Base-by-base conservation (phyloP, 495 filamentous ascomycete species). In the Venustampulla echinocandica region DNA sequence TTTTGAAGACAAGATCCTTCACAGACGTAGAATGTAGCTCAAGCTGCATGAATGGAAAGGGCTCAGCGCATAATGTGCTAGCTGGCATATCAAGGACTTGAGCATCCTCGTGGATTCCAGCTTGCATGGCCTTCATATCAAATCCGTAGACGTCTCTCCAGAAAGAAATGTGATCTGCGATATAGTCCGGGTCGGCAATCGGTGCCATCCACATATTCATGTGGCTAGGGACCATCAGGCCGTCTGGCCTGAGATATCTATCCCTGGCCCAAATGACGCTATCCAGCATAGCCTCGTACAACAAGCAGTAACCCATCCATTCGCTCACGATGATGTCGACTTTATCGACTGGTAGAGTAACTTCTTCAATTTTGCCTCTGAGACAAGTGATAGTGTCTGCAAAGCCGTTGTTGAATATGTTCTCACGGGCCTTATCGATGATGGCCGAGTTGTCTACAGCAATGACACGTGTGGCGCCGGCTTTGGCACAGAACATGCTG, bases 91-190 rank as follows among this genome's bases (percentile, higher is more conserved):
- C 55, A 37, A 75, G 69, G 44, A 85, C 69, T 41, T 75, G 60
- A 3, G 75, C 76, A 42, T 82, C 79, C 19, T 82, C 76, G 45
- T 79, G 68, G 40, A 79, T 76, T 22, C 73, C 68, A 38, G 67
- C 61, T 44, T 73, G 67, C 75, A 98, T 85, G 17, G 89, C 87
- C 49, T 79, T 81, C 71, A 92, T 95, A 69, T 99, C 81, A 65
- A 99, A 99, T 44, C 92, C 92, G 65, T 95, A 99, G 10, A 99
- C 90, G 53, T 96, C 93, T 61, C 93, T 85, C 92, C 92, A 99
- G 74, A 93, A 96, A 57, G 75, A 70, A 51, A 94, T 84, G 69
- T 90, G 88, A 59, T 96, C 89, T 46, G 88, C 78, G 62, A 93
- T 81, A 71, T 90, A 95, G 35, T 89, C 85, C 35, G 81, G 80